These are phyloP conservation scores for Casuarina glauca DNA, from an alignment of 306 rosid genomes.

Conservation along the genomic window DNA sequence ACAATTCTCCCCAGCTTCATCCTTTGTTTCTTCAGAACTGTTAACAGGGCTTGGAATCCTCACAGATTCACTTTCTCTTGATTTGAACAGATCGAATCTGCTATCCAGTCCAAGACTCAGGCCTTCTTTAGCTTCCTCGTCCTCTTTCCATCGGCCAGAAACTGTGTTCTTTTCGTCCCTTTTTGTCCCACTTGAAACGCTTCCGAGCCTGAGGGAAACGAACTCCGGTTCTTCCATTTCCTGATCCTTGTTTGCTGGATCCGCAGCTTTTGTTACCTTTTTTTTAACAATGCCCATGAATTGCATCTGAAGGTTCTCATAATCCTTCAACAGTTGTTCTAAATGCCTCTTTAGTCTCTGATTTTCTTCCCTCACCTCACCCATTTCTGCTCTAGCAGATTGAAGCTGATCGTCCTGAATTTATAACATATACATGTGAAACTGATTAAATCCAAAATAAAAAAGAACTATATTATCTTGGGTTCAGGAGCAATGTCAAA, in stretches of 20 bases:
- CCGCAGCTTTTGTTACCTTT: conserved; percentile 32
- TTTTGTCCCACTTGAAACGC: conserved; percentile 36
- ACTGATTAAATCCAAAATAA: background rate
- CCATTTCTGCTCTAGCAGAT: conserved; percentile 64
- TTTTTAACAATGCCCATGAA: conserved; percentile 42
- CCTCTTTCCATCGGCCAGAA: conserved; percentile 23
- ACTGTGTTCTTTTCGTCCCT: conserved; percentile 39
- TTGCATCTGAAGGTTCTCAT: conserved; percentile 62
- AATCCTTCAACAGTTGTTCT: conserved; percentile 61
- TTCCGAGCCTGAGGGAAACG: conserved; percentile 80
- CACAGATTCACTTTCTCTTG: conserved; percentile 40
- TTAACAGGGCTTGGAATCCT: conserved; percentile 47
- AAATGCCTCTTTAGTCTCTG: conserved; percentile 61
- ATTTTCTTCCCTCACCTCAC: conserved; percentile 74
- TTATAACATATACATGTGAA: background rate
- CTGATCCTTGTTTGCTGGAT: conserved; percentile 12
- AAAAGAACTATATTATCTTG: background rate
- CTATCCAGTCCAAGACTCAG: conserved; percentile 67
- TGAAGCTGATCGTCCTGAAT: conserved; percentile 58
- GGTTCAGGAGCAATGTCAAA: too few relatives aligned
- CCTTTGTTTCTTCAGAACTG: conserved; percentile 52
- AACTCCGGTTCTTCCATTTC: conserved; percentile 53
- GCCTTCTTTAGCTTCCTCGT: conserved; percentile 35
- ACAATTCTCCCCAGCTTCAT: conserved; percentile 57
- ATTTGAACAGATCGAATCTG: conserved; percentile 53